Base-by-base conservation (phyloP, 1,139 yeast species). In the Sugiyamaella paludigena region DNA sequence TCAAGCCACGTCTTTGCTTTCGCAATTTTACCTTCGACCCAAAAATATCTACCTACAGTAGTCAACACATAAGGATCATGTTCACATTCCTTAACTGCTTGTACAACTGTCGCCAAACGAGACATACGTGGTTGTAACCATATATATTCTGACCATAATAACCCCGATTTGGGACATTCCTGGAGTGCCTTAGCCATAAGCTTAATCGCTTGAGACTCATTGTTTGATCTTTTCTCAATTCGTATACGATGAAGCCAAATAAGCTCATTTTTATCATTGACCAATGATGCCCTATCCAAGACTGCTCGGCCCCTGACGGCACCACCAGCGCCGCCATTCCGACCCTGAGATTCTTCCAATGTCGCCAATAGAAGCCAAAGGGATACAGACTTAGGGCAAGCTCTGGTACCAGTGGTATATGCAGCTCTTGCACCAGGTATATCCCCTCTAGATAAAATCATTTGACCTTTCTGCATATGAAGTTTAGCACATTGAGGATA, bases 1-100 rank as follows among this genome's bases (percentile, higher is more conserved):
- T 84, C 84, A 56, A 89, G 79, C 92, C 96, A 91, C 12, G 81
- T 75, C 49, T 73, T 72, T 0, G 95, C 89, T 57, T 83, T 83
- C 1, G 76, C 67, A 36, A 74, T 67, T 57, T 86, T 87, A 0
- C 86, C 84, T 32, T 81, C 87, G 2, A 70, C 60, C 84, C 86
- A 86, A 58, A 88, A 82, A 53, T 80, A 79, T 6, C 76, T 69
- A 0, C 94, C 97, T 42, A 87, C 82, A 1, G 79, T 74, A 26
- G 80, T 58, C 24, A 91, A 69, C 1, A 91, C 77, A 30, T 74
- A 57, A 0, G 84, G 74, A 43, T 84, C 74, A 54, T 84, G 84
- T 43, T 78, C 72, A 0, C 95, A 85, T 7, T 74, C 75, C 51
- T 76, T 78, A 50, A 92, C 72, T 0, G 97, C 96, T 61, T 84